These are phyloP conservation scores for Pichia paraexigua DNA, from an alignment of 805 yeast species.

Conservation along the genomic window DNA sequence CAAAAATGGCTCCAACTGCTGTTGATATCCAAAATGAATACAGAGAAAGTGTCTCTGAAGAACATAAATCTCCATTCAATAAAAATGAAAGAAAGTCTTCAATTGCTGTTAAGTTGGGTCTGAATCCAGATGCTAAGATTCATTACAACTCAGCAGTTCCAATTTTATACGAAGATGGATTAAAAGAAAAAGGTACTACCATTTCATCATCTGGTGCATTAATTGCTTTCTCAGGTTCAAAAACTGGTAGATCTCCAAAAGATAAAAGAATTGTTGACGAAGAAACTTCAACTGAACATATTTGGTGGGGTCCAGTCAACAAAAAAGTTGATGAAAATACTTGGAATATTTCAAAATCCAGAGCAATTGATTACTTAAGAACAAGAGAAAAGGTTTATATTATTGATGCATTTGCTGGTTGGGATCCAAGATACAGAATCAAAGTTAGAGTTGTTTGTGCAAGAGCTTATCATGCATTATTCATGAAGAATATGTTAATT, in stretches of 20 bases:
- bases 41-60: conserved; percentile 19
- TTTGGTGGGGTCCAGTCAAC: conserved; percentile 99
- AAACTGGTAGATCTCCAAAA: conserved; percentile 97
- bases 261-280: conserved; percentile 98
- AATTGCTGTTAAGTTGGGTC: conserved; percentile 32
- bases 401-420: conserved; percentile 95
- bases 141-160: conserved; percentile 94
- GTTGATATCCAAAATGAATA: conserved; percentile 29
- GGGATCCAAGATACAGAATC: conserved; percentile 97
- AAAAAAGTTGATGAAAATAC: conserved; percentile 89
- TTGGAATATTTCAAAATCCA: conserved; percentile 91
- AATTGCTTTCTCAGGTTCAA: conserved; percentile 90
- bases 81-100: conserved; percentile 23
- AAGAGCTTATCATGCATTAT: conserved; percentile 95
- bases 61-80: conserved; percentile 18
- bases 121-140: conserved; percentile 55
- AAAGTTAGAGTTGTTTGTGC: conserved; percentile 96
- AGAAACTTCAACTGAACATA: conserved; percentile 68
- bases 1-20: conserved; percentile 34
- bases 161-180: conserved; percentile 88
- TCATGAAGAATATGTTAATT: conserved; percentile 97
- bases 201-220: conserved; percentile 90
- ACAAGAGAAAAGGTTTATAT: conserved; percentile 91
- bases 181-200: conserved; percentile 83
- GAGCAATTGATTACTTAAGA: conserved; percentile 94